Base-by-base conservation (phyloP, 1,139 yeast genomes). In the Taphrina wiesneri region DNA sequence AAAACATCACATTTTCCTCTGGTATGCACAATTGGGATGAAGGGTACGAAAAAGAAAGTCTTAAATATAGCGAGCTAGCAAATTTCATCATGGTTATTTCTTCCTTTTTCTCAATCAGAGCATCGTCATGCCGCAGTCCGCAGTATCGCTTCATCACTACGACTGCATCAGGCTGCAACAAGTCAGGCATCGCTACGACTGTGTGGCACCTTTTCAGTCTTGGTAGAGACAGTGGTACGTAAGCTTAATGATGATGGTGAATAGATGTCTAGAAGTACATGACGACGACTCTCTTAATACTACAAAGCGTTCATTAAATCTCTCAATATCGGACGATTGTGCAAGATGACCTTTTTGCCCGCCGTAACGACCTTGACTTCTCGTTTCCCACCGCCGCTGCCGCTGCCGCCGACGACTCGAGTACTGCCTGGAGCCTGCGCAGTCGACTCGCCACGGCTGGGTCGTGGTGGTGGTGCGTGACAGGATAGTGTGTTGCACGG, bases 401-500 rank as follows among this genome's bases (percentile, higher is more conserved):
- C 17, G 19, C 17, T 13, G 2, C n/a, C 49, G 32, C 49, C 32
- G 7, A 15, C 25, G 26, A 21, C 36, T 25, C 25, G 25, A 4
- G 3, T 3, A 15, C n/a, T 9, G 41, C 4, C 9, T n/a, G 43
- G 17, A 1, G 19, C 15, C 19, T 3, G 23, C 3, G 9, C n/a
- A n/a, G 46, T 2, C 49, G 34, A 2, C 17, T 17, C n/a, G 32
- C 17, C 6, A 9, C n/a, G 9, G 15, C 21, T 15, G 21, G 17
- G 39, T 39, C 19, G 6, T 9, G 17, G 25, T 13, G 28, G 2
- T n/a, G 49, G 49, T 2, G 13, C 28, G 17, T 54, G 59, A 39
- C 46, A 6, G 34, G n/a, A 6, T 4, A 36, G 39, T 47, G 49
- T 21, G 32, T 25, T 15, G 17, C 15, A 15, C 19, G 87, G 86